phyloP scores from a whole-genome alignment of 1,284 basidiomycete species.

The Bondarzewia mesenterica region DNA sequence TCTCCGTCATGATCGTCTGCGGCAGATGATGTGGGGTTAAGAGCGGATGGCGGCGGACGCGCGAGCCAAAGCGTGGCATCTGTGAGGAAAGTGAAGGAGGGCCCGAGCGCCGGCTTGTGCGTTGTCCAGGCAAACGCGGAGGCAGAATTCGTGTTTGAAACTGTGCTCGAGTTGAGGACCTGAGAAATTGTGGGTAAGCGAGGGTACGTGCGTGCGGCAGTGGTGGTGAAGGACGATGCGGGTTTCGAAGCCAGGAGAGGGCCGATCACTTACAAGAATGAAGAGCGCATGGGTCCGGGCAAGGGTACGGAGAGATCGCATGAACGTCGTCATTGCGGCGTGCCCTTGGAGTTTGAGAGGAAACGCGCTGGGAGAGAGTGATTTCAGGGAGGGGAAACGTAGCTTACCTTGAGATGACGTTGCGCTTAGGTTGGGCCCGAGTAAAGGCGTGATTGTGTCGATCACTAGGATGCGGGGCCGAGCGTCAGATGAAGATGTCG shows the following conservation, averaged over 20 bases:
- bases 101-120: conserved; percentile 65
- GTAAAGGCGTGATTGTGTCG: conserved; percentile 57
- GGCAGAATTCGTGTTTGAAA: conserved; percentile 24
- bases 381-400: not conserved
- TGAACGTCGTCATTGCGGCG: conserved; percentile 64
- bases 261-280: not conserved
- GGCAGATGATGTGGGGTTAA: not conserved
- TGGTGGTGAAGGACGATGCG: no score
- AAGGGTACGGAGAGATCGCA: conserved; percentile 51
- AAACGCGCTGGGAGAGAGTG: not conserved
- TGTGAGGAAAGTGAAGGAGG: conserved; percentile 63
- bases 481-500: not conserved
- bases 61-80: conserved; percentile 68
- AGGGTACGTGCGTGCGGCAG: no score
- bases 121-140: conserved; percentile 31
- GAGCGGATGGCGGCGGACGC: not conserved
- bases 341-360: conserved; percentile 39
- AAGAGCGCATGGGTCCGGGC: conserved; percentile 26
- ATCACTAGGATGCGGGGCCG: conserved; percentile 48
- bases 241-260: no score
- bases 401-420: conserved; percentile 51
- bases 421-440: conserved; percentile 57
- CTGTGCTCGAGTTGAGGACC: conserved; percentile 40
- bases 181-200: no score
- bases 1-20: conserved; percentile 1